Conservation (phyloP, 1,139 yeast genomes). For the Geotrichum klebahnii region DNA sequence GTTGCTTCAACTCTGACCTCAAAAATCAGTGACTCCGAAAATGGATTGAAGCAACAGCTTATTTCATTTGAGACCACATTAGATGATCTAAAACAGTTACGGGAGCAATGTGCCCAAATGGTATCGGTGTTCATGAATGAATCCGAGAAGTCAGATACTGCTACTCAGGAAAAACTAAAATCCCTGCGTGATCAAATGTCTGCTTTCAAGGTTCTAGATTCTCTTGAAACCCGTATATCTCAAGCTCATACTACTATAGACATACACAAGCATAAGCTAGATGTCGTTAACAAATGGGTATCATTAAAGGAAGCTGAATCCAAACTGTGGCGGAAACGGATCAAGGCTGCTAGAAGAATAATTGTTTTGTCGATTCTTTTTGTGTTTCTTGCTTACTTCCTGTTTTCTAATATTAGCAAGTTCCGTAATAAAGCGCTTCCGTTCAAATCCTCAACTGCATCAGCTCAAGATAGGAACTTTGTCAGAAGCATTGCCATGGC, state of each 20-base stretch:
- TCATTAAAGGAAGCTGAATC: constrained; percentile 9
- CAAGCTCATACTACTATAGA: constrained; percentile 11
- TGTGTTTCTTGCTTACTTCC: not conserved
- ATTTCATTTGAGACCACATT: constrained; percentile 1
- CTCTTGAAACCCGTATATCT: constrained; percentile 15
- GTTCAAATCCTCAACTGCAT: not conserved
- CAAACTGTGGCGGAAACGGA: constrained; percentile 7
- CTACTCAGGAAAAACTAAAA: constrained; percentile 10
- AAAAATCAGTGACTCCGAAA: constrained; percentile 6
- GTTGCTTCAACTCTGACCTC: constrained; percentile 11
- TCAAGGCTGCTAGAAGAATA: constrained; percentile 2
- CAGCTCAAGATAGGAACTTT: not conserved
- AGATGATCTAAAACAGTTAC: constrained; percentile 12
- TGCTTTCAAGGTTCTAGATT: constrained; percentile 12
- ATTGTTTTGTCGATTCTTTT: not conserved
- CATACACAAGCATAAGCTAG: constrained; percentile 12
- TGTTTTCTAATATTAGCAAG: not conserved
- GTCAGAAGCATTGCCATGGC: not conserved
- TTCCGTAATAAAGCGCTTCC: not conserved
- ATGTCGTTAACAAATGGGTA: constrained; percentile 13
- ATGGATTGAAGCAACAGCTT: constrained; percentile 10
- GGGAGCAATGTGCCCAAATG: constrained; percentile 7
- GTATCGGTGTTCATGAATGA: constrained; percentile 9
- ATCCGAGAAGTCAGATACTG: constrained; percentile 6
- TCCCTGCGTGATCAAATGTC: constrained; percentile 14